Base-by-base conservation (phyloP, 192 early-diverging fungal species). In the Coemansia sp. region DNA sequence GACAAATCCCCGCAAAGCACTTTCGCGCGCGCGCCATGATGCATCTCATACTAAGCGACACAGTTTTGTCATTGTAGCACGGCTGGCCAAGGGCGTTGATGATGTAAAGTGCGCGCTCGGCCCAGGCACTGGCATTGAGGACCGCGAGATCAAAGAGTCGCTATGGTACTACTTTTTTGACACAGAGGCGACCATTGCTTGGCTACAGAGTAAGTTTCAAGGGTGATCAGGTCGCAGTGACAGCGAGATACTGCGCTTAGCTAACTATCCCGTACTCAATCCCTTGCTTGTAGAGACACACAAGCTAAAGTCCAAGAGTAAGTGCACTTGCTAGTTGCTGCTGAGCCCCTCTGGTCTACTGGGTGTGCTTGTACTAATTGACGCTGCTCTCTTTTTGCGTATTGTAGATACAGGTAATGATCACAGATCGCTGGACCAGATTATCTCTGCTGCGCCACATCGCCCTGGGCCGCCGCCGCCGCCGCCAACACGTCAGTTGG, bases 151-250 rank as follows among this genome's bases (percentile, higher is more conserved):
- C 17, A 85, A 86, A 66, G 86, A 88, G 51, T 77, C 89, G 24
- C 76, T 95, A 56, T 89, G 88, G 86, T 79, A 91, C 65, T 87
- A 89, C 59, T 91, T 90, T 67, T 91, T 90, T 74, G 88, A 95
- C 65, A 73, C 77, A 15, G 82, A 86, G 36, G 71, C 89, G 38
- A 85, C 93, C 1, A 76, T 92, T 25, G 85, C 87, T 32, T 89
- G 84, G 71, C 76, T 93, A 19, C 76, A 86, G 20, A 90, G 93
- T 94, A 88, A 77, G 87, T 66, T 36, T 2, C 12, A 54, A 32
- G 3, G 12, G 15, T 31, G 51, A 31, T 31, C 27, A 31, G 17
- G 51, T 1, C 4, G 17, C 41, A 42, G 3, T 42, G 9, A 4
- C 12, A 14, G 41, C 41, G 41, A 11, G 6, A 11, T 42, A 42